Evolutionary conservation across 2,329 filamentous ascomycete species (phyloP).

Genomic region (Trichoderma sp.): DNA sequence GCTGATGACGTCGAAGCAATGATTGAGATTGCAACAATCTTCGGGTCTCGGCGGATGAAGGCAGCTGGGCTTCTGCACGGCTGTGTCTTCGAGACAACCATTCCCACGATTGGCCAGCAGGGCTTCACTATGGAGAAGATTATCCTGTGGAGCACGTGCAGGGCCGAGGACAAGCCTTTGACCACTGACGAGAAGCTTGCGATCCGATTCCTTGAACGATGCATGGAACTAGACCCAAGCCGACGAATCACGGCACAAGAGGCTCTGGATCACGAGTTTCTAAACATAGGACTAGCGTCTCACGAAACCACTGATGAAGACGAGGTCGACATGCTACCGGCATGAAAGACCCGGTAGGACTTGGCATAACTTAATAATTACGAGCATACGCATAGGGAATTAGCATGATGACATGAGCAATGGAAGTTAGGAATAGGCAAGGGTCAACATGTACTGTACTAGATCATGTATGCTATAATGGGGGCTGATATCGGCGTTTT

Average conservation of each 20-base stretch:
- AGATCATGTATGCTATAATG: slow-evolving; percentile 18
- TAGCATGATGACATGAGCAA: slow-evolving; percentile 6
- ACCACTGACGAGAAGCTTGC: slow-evolving; percentile 72
- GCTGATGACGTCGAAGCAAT: slow-evolving; percentile 97
- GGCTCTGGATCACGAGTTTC: slow-evolving; percentile 73
- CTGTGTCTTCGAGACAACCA: slow-evolving; percentile 87
- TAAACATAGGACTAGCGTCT: slow-evolving; percentile 46
- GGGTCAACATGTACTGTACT: slow-evolving; percentile 15
- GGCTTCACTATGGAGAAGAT: slow-evolving; percentile 93
- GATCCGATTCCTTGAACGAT: slow-evolving; percentile 70
- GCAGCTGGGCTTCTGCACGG: slow-evolving; percentile 82
- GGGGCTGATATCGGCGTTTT: slow-evolving; percentile 22
- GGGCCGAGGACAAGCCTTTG: slow-evolving; percentile 63
- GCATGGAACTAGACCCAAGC: slow-evolving; percentile 76
- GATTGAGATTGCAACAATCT: slow-evolving; percentile 96
- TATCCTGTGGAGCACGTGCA: slow-evolving; percentile 89
- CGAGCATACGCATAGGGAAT: slow-evolving; percentile 12
- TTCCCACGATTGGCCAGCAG: slow-evolving; percentile 83
- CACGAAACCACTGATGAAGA: slow-evolving; percentile 51
- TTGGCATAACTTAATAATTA: slow-evolving; percentile 19
- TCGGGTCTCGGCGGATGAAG: slow-evolving; percentile 84
- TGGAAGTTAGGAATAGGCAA: slow-evolving; percentile 6
- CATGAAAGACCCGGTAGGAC: slow-evolving; percentile 31
- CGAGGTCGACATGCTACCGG: slow-evolving; percentile 56
- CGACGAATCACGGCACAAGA: slow-evolving; percentile 75